A percentile compares a stretch with the other conserved stretches of the same genome.
Conservation (phyloP, 495 filamentous ascomycete species). For the Xylaria bambusicola region DNA sequence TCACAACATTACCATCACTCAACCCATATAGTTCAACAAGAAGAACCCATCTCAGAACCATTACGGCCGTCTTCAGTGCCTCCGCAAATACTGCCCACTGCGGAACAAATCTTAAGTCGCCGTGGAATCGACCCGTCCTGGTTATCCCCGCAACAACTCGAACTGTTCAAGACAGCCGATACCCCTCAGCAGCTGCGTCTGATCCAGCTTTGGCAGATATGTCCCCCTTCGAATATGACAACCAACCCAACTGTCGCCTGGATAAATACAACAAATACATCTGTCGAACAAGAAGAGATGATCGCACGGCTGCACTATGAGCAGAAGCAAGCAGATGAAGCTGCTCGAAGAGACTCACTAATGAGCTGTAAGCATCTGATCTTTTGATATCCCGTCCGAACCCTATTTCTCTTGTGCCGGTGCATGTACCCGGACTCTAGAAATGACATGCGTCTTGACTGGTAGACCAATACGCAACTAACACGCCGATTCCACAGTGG, state of each 20-base stretch:
- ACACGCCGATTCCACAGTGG: constrained; percentile 23
- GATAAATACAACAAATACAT: constrained; percentile 50
- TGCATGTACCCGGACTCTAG: neutral
- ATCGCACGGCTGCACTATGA: constrained; percentile 56
- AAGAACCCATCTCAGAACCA: constrained; percentile 31
- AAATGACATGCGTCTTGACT: too few species aligned
- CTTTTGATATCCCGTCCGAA: neutral
- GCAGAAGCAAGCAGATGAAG: constrained; percentile 39
- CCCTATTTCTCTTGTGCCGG: neutral
- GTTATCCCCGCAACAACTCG: constrained; percentile 59
- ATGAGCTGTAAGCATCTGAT: constrained; percentile 32
- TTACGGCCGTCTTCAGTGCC: constrained; percentile 53
- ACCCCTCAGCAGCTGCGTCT: constrained; percentile 59
- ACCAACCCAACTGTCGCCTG: constrained; percentile 47
- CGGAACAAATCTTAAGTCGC: constrained; percentile 47
- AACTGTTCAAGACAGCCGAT: constrained; percentile 62
- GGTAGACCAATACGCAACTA: too few species aligned
- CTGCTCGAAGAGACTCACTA: constrained; percentile 31
- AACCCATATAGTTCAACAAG: constrained; percentile 49
- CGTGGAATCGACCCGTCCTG: constrained; percentile 57
- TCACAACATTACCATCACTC: constrained; percentile 79
- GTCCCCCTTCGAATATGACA: constrained; percentile 45
- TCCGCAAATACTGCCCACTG: constrained; percentile 43
- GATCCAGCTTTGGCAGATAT: constrained; percentile 68
- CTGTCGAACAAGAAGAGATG: constrained; percentile 52